phyloP scores from a whole-genome alignment of 768 basidiomycete genomes.

The Baorangia bicolor region DNA sequence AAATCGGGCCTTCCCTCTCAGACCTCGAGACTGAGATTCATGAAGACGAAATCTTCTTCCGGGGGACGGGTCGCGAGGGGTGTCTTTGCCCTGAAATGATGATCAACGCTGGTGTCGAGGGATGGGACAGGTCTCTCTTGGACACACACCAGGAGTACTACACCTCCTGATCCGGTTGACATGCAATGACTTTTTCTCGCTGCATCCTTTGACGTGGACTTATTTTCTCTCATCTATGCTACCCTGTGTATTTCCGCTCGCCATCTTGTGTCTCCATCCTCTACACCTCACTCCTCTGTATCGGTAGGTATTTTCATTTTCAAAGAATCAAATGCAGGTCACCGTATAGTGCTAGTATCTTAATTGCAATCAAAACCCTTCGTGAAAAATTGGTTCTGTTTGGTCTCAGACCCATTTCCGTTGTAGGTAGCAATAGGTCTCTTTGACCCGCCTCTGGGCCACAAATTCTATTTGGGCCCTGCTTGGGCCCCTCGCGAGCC shows the following conservation, averaged over 20 bases:
- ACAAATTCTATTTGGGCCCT: too few species aligned
- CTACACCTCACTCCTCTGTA: not conserved
- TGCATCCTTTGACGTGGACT: not conserved
- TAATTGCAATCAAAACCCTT: too few species aligned
- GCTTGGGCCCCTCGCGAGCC: too few species aligned
- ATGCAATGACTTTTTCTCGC: not conserved
- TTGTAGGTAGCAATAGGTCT: too few species aligned
- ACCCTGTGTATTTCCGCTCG: too few species aligned
- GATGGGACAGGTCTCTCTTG: conserved; percentile 2
- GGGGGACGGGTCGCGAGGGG: conserved; percentile 3
- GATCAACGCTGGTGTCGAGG: conserved; percentile 1
- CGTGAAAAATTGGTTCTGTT: too few species aligned
- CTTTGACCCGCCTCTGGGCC: too few species aligned
- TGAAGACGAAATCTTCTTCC: conserved; percentile 3
- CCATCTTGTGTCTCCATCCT: too few species aligned
- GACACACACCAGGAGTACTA: not conserved
- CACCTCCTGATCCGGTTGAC: not conserved
- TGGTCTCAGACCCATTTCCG: too few species aligned
- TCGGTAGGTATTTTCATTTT: not conserved
- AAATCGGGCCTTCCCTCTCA: not conserved
- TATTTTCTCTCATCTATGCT: not conserved
- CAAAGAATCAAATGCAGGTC: too few species aligned
- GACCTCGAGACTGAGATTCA: not conserved
- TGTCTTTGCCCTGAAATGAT: conserved; percentile 15
- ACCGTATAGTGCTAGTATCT: too few species aligned